Percentiles rank a stretch among this genome's conserved stretches.
These are phyloP conservation scores for Eremothecium cymbalariae DNA, from an alignment of 1,139 yeast genomes.

Conservation along the genomic window DNA sequence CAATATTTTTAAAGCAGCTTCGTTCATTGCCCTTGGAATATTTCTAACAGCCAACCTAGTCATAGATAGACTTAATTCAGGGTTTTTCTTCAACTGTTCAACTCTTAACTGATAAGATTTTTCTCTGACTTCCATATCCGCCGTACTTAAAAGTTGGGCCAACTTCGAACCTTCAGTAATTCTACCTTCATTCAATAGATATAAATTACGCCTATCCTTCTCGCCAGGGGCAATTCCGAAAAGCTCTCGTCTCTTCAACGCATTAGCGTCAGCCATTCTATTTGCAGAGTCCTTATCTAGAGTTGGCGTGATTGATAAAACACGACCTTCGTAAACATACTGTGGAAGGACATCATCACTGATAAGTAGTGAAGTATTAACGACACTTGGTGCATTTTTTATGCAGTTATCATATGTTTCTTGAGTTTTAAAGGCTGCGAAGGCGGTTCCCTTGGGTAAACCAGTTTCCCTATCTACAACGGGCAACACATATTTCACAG, in stretches of 20 bases:
- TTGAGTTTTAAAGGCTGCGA: slow-evolving; percentile 69
- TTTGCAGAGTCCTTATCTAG: slow-evolving; percentile 85
- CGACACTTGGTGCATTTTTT: slow-evolving; percentile 68
- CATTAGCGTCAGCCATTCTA: slow-evolving; percentile 63
- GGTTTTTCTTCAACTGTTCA: slow-evolving; percentile 83
- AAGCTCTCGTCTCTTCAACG: slow-evolving; percentile 61
- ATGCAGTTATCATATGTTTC: slow-evolving; percentile 63
- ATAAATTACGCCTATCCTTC: slow-evolving; percentile 77
- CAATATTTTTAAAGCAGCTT: slow-evolving; percentile 78
- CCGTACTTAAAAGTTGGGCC: slow-evolving; percentile 55
- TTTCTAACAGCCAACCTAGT: slow-evolving; percentile 93
- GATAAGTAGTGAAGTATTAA: slow-evolving; percentile 69
- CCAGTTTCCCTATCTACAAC: slow-evolving; percentile 83
- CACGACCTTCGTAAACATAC: slow-evolving; percentile 89
- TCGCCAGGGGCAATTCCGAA: slow-evolving; percentile 76
- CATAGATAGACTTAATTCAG: slow-evolving; percentile 79
- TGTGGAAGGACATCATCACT: slow-evolving; percentile 88
- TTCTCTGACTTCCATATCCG: slow-evolving; percentile 83
- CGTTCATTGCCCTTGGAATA: slow-evolving; percentile 85
- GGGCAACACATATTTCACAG: slow-evolving; percentile 86
- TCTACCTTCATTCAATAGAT: slow-evolving; percentile 87
- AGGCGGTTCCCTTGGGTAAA: slow-evolving; percentile 88
- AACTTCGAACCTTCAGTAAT: slow-evolving; percentile 73
- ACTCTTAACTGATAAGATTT: slow-evolving; percentile 80
- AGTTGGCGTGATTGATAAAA: slow-evolving; percentile 72